Percentiles rank a stretch among this genome's conserved stretches.
Conservation (phyloP, 305 asterid genomes). For the Fraxinus sp. region DNA sequence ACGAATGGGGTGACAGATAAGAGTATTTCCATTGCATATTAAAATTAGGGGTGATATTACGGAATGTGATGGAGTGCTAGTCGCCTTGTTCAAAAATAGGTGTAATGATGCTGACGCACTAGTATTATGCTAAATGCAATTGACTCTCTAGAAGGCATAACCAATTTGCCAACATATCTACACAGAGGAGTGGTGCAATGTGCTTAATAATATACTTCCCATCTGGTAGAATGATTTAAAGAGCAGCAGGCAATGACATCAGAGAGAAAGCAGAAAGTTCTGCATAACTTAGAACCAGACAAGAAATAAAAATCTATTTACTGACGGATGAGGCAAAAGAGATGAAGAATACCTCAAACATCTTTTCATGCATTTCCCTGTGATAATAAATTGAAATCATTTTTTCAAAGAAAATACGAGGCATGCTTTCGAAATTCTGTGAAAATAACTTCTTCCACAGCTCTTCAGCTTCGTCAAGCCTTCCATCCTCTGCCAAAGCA, state of each 20-base stretch:
- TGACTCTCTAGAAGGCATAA: background rate
- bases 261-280: background rate
- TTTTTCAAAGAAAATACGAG: conserved; percentile 79
- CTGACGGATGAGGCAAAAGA: conserved; percentile 2
- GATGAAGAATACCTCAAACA: conserved; percentile 72
- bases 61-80: background rate
- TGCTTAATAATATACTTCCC: background rate
- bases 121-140: background rate
- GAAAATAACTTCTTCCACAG: conserved; percentile 76
- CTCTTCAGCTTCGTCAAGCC: conserved; percentile 83
- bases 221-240: background rate
- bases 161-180: background rate
- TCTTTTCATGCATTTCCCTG: conserved; percentile 70
- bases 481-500: conserved; percentile 74
- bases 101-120: background rate
- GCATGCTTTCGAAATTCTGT: conserved; percentile 80
- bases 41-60: background rate
- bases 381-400: conserved; percentile 72
- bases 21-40: background rate
- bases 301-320: background rate
- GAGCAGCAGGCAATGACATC: background rate
- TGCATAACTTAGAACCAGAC: background rate
- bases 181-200: background rate
- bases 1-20: background rate
- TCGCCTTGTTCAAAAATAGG: background rate